These are phyloP conservation scores for Xylariaceae sp. DNA, from an alignment of 2,329 filamentous ascomycete genomes.

Conservation along the genomic window DNA sequence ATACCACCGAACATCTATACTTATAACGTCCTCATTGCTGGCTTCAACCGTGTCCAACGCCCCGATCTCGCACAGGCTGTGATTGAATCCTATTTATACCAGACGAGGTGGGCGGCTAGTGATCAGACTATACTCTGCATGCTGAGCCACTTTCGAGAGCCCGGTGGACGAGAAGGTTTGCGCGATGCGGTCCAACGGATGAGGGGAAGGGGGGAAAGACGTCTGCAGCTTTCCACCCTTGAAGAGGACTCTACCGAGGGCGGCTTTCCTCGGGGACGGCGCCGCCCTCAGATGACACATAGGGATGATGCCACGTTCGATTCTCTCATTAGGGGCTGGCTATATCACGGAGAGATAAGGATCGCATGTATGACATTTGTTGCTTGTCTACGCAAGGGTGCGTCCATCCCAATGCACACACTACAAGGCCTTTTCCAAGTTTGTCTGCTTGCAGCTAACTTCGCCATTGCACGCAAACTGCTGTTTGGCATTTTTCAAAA, in stretches of 20 bases:
- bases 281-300: constrained; percentile 37
- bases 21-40: constrained; percentile 66
- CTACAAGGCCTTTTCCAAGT: constrained; percentile 27
- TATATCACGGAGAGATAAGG: constrained; percentile 40
- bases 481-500: constrained; percentile 27
- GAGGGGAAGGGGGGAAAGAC: constrained; percentile 38
- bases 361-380: constrained; percentile 30
- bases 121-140: constrained; percentile 47
- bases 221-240: constrained; percentile 26
- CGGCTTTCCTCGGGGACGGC: constrained; percentile 21
- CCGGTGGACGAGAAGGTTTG: constrained; percentile 41
- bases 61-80: constrained; percentile 51
- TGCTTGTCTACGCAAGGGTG: constrained; percentile 27
- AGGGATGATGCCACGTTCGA: constrained; percentile 41
- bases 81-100: constrained; percentile 46
- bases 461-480: constrained; percentile 24
- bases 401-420: constrained; percentile 23
- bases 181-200: constrained; percentile 44
- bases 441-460: constrained; percentile 25
- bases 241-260: constrained; percentile 30
- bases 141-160: constrained; percentile 47
- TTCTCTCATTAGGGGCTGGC: constrained; percentile 44
- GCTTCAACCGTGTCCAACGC: constrained; percentile 53
- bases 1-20: constrained; percentile 63
- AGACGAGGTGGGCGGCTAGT: constrained; percentile 44